A percentile compares a stretch with the other conserved stretches of the same genome.
Conservation (phyloP, 768 basidiomycete species). For the Xerocomellus chrysenteron region DNA sequence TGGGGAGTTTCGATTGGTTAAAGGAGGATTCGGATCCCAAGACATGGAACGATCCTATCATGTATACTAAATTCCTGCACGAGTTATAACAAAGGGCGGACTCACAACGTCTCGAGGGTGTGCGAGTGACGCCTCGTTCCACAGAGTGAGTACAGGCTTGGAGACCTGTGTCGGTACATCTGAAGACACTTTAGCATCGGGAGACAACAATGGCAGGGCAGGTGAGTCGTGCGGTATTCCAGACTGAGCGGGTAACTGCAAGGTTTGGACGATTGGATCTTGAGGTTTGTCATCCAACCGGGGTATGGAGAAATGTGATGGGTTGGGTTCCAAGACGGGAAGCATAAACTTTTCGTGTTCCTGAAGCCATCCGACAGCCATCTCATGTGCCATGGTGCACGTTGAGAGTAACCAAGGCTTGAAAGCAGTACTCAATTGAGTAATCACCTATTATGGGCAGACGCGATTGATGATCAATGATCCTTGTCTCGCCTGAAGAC, state of each 20-base stretch:
- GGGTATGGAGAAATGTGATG: constrained; percentile 60
- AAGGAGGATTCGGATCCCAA: constrained; percentile 54
- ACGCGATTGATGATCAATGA: too few species aligned
- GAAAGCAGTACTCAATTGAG: too few species aligned
- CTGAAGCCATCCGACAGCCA: not conserved
- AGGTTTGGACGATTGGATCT: constrained; percentile 68
- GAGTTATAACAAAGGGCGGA: not conserved
- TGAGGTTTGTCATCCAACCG: constrained; percentile 69
- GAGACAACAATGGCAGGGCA: not conserved
- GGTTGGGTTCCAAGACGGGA: constrained; percentile 38
- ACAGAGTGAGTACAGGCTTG: constrained; percentile 8
- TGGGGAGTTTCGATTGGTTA: constrained; percentile 43
- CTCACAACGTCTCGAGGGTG: constrained; percentile 16
- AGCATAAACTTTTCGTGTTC: constrained; percentile 20
- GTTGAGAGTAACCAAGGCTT: too few species aligned
- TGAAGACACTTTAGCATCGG: not conserved
- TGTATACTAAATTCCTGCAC: constrained; percentile 4
- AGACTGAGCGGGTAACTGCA: constrained; percentile 32
- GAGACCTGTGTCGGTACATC: not conserved
- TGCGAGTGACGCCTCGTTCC: constrained; percentile 19
- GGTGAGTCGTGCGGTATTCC: not conserved
- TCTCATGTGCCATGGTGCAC: too few species aligned
- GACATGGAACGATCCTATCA: constrained; percentile 51
- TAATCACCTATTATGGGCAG: too few species aligned
- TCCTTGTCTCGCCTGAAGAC: too few species aligned